Evolutionary conservation across 148 eudicot genomes (phyloP).

Genomic region (Beta vulgaris): DNA sequence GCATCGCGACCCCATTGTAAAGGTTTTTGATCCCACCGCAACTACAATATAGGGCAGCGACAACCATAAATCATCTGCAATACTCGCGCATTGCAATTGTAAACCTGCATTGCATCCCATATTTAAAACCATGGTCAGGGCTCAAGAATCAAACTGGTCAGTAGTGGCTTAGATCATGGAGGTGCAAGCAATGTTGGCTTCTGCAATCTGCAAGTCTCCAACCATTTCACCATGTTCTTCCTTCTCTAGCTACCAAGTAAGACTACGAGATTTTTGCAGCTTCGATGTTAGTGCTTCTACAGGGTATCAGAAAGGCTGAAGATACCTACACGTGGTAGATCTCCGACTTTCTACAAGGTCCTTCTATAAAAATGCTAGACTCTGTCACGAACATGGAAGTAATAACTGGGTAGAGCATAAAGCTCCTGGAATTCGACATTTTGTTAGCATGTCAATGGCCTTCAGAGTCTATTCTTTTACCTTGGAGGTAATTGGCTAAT

Average conservation of each 20-base stretch:
- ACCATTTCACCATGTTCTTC: too few species aligned
- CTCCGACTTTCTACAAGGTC: not conserved
- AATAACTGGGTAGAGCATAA: not conserved
- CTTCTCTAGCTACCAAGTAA: not conserved
- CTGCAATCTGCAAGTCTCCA: not conserved
- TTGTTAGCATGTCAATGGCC: too few species aligned
- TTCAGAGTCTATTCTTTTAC: not conserved
- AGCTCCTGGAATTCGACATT: not conserved
- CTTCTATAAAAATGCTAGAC: not conserved
- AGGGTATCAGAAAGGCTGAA: not conserved
- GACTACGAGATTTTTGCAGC: not conserved
- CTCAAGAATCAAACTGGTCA: not conserved
- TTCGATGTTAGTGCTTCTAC: not conserved
- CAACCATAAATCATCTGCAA: not conserved
- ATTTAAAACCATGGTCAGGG: too few species aligned
- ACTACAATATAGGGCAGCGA: too few species aligned
- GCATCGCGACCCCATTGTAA: too few species aligned
- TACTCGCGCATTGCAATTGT: too few species aligned
- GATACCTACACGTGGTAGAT: not conserved
- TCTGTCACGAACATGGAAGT: too few species aligned
- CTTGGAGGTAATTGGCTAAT: conserved; percentile 4
- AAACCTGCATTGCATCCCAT: too few species aligned
- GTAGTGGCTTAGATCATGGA: not conserved
- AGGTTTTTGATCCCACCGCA: too few species aligned
- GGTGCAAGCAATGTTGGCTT: not conserved